Percentiles rank a stretch among this genome's conserved stretches.
These are phyloP conservation scores for Penicillium fuscoglaucum DNA, from an alignment of 2,329 filamentous ascomycete genomes.

Conservation along the genomic window DNA sequence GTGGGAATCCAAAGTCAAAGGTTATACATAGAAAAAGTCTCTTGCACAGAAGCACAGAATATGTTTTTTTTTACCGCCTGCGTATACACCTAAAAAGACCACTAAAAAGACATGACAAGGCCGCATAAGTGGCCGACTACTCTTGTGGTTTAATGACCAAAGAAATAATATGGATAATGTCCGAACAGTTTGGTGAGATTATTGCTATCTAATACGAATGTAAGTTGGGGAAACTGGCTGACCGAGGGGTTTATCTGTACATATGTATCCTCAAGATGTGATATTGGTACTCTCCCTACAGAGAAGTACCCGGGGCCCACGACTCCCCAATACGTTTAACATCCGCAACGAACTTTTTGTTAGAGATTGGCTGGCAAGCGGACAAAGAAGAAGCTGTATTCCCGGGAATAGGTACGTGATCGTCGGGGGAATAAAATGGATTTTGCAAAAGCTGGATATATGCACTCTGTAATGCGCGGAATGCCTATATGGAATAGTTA, in stretches of 20 bases:
- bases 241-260: neutral
- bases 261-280: neutral
- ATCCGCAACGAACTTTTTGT: slow-evolving; percentile 75
- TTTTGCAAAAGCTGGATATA: slow-evolving; percentile 89
- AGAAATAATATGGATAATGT: neutral
- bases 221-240: neutral
- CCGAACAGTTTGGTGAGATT: neutral
- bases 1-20: neutral
- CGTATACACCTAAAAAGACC: too few species aligned
- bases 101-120: too few species aligned
- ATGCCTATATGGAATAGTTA: slow-evolving; percentile 58
- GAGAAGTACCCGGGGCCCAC: slow-evolving; percentile 72
- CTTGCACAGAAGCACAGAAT: too few species aligned
- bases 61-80: too few species aligned
- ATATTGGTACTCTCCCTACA: slow-evolving; percentile 60
- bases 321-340: slow-evolving; percentile 80
- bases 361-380: slow-evolving; percentile 69
- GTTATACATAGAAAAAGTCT: too few species aligned
- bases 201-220: slow-evolving; percentile 53
- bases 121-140: too few species aligned
- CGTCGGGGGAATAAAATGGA: slow-evolving; percentile 90
- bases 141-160: neutral
- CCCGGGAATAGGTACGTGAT: slow-evolving; percentile 64
- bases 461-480: slow-evolving; percentile 86
- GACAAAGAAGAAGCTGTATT: slow-evolving; percentile 44